Percentiles rank a stretch among this genome's conserved stretches.
phyloP scores from a whole-genome alignment of 129 eudicot species.

The Heracleum sosnowskyi region DNA sequence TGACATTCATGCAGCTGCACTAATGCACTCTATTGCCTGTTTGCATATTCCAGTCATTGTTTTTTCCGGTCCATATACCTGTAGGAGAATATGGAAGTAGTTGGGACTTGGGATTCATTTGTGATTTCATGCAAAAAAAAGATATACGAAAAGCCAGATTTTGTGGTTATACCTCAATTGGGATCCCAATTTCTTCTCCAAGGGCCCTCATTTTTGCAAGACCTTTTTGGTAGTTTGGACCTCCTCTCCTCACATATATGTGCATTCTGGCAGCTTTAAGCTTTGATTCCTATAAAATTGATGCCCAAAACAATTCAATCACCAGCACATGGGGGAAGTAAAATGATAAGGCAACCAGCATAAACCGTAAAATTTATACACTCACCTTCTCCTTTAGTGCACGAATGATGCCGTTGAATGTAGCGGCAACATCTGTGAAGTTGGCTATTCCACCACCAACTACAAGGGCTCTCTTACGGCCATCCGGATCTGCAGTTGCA shows the following conservation, averaged over 20 bases:
- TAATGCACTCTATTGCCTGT: constrained; percentile 87
- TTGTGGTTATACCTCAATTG: constrained; percentile 60
- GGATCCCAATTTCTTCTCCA: constrained; percentile 91
- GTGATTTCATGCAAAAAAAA: not conserved
- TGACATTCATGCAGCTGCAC: constrained; percentile 50
- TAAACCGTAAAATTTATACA: not conserved
- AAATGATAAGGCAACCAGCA: not conserved
- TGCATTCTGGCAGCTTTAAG: constrained; percentile 95
- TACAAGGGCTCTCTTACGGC: constrained; percentile 76
- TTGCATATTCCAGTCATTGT: constrained; percentile 97
- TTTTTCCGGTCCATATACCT: constrained; percentile 94
- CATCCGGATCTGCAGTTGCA: constrained; percentile 98
- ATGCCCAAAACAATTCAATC: not conserved
- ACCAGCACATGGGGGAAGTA: not conserved
- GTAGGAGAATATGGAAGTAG: not conserved
- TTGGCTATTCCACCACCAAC: constrained; percentile 99
- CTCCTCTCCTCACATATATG: constrained; percentile 96
- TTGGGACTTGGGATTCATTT: not conserved
- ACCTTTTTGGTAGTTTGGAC: constrained; percentile 97
- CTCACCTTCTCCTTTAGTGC: constrained; percentile 94
- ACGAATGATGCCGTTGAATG: constrained; percentile 94
- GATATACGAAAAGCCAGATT: not conserved
- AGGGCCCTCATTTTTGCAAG: constrained; percentile 84
- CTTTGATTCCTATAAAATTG: constrained; percentile 56
- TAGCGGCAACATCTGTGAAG: constrained; percentile 98